Percentiles rank a stretch among this genome's conserved stretches.
Conservation (phyloP, 352 stramenopile genomes). For the Pythium rhizo-oryzae region DNA sequence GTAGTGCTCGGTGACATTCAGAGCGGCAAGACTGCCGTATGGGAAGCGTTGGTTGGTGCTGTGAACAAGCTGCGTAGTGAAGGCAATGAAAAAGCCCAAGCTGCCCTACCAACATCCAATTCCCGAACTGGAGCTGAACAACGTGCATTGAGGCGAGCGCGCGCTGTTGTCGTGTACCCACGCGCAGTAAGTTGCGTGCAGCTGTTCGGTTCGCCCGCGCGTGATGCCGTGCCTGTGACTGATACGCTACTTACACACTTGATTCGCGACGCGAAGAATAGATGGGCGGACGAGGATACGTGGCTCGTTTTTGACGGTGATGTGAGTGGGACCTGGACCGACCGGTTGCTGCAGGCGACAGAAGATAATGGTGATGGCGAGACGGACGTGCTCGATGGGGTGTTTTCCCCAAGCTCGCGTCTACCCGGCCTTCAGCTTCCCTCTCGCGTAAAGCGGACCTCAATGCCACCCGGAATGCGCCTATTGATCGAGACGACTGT, state of each 20-base stretch:
- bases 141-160: slow-evolving; percentile 8
- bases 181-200: slow-evolving; percentile 39
- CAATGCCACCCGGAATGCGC: slow-evolving; percentile 38
- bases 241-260: slow-evolving; percentile 44
- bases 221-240: slow-evolving; percentile 6
- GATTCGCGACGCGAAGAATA: slow-evolving; percentile 48
- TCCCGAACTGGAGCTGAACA: no score
- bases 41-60: slow-evolving; percentile 37
- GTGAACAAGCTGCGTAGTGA: not conserved
- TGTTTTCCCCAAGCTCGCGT: not conserved
- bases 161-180: slow-evolving; percentile 45
- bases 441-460: slow-evolving; percentile 38
- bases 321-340: slow-evolving; percentile 46
- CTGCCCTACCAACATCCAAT: not conserved
- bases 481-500: slow-evolving; percentile 61
- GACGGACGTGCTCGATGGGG: not conserved
- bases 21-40: slow-evolving; percentile 63
- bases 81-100: not conserved
- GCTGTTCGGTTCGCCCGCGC: slow-evolving; percentile 30
- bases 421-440: slow-evolving; percentile 39
- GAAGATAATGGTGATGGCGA: slow-evolving; percentile 29
- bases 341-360: slow-evolving; percentile 40
- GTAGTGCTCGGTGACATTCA: slow-evolving; percentile 48
- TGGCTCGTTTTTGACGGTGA: slow-evolving; percentile 76
- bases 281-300: slow-evolving; percentile 31